Evolutionary conservation across 805 yeast species (phyloP), one percentile per base, ranked within the genome.

Genomic region (Starmerella vaccinii): DNA sequence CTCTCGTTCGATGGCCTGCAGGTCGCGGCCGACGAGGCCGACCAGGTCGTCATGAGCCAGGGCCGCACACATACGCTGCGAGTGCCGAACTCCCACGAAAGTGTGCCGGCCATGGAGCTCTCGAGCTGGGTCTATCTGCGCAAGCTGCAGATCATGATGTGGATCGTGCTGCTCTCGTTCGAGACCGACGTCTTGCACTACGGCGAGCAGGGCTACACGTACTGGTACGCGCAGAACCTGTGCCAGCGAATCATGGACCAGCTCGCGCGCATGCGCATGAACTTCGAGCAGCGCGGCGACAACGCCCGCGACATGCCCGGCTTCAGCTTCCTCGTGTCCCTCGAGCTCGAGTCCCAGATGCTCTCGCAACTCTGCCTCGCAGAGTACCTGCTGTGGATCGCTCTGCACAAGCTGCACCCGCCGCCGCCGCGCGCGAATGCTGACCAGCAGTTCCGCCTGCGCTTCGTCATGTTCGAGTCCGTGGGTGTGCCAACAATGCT

Each of bases 401-500:
- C 57, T 4, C 46, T 59, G 24, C 55, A 58, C 42, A 32, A 47
- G 32, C 33, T 55, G 10, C 32, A 41, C 6, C 46, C 54, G 27
- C 60, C 60, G 18, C 35, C 50, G 15, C 27, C 22, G 23, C 49
- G 65, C 2, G 38, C 45, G 5, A 42, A 43, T 29, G 46, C 38
- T 12, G 67, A 67, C 42, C 55, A 69, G 33, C 62, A 76, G 16
- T 80, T 74, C 61, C 67, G 73, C 9, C 67, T 87, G 42, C 76
- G 95, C 57, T 74, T 86, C 76, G 87, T 86, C 63, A 80, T 92
- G 4, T 85, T 83, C 68, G 76, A 82, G 21, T 76, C 87, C 0
- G 82, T 88, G 19, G 95, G 94, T 0, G 78, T 79, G 10, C 96
- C 96, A 1, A 74, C 72, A 26, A 59, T 77, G 38, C 88, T 90